Evolutionary conservation across 2,329 filamentous ascomycete genomes (phyloP), one percentile per base, ranked within the genome.

Genomic region (Xylogone sp.): DNA sequence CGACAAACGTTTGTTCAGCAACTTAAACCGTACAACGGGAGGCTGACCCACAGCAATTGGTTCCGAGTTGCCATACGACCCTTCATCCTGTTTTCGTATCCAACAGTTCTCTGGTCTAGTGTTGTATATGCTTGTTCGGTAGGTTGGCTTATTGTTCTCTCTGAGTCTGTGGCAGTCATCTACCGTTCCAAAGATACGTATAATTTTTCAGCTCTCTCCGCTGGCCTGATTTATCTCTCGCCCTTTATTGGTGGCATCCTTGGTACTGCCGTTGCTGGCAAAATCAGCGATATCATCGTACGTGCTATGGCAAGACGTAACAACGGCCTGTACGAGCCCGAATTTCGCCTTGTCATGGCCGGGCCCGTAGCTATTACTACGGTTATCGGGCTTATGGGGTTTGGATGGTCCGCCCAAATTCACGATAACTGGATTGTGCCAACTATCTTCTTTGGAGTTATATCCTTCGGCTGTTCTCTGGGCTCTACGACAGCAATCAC

Each of bases 91-190:
- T 96, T 86, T 61, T 82, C 86, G 1, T 97, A 97, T 63, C 94
- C 94, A 0, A 82, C 88, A 0, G 88, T 97, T 1, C 78, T 97
- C 8, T 97, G 92, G 93, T 93, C 89, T 5, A 75, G 90, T 0
- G 75, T 88, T 1, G 83, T 96, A 3, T 97, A 97, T 66, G 76
- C 91, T 0, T 86, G 94, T 60, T 94, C 91, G 0, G 82, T 97
- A 6, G 93, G 93, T 34, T 97, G 93, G 94, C 78, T 97, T 22
- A 97, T 97, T 58, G 91, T 97, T 43, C 81, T 97, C 1, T 96
- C 91, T 1, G 92, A 97, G 69, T 88, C 87, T 0, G 83, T 97
- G 2, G 81, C 90, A 0, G 77, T 87, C 53, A 87, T 97, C 54
- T 97, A 90, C 68, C 82, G 88, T 34, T 75, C 83, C 50, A 73